Percentiles rank a stretch among this genome's conserved stretches.
These are phyloP conservation scores for Psilocybe cyanescens DNA, from an alignment of 768 basidiomycete genomes.

Conservation along the genomic window DNA sequence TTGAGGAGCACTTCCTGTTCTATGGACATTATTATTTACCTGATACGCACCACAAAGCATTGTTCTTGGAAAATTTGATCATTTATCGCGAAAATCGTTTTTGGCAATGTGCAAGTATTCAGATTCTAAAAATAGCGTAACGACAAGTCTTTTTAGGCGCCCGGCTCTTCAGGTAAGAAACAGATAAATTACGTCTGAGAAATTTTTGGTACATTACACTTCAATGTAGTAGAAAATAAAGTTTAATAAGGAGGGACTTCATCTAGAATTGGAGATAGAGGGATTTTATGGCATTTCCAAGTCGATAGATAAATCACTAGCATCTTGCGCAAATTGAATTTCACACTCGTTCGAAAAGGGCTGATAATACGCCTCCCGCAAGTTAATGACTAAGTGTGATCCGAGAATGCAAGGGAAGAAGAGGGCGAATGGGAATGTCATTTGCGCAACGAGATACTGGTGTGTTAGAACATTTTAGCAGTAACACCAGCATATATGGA, in stretches of 20 bases:
- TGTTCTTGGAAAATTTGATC: background rate
- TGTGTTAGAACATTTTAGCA: too few relatives aligned
- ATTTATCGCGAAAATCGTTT: too few relatives aligned
- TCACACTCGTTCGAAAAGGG: slow-evolving; percentile 14
- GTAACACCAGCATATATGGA: too few relatives aligned
- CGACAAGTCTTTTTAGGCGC: too few relatives aligned
- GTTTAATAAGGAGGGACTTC: too few relatives aligned
- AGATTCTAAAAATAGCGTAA: too few relatives aligned
- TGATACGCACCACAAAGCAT: background rate
- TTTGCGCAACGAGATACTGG: slow-evolving; percentile 13
- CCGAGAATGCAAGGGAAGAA: slow-evolving; percentile 14
- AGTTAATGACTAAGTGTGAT: slow-evolving; percentile 16
- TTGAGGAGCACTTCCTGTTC: background rate
- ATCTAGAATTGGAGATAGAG: background rate
- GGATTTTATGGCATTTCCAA: background rate
- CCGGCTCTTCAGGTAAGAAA: too few relatives aligned
- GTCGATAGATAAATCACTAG: background rate
- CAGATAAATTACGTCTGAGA: too few relatives aligned
- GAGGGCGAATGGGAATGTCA: slow-evolving; percentile 9
- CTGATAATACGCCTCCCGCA: slow-evolving; percentile 20
- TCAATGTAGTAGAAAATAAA: too few relatives aligned
- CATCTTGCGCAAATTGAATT: slow-evolving; percentile 1
- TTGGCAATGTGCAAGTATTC: too few relatives aligned
- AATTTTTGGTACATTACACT: too few relatives aligned
- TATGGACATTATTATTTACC: background rate